phyloP scores from a whole-genome alignment of 169 alveolate species.

The Perkinsus olseni region DNA sequence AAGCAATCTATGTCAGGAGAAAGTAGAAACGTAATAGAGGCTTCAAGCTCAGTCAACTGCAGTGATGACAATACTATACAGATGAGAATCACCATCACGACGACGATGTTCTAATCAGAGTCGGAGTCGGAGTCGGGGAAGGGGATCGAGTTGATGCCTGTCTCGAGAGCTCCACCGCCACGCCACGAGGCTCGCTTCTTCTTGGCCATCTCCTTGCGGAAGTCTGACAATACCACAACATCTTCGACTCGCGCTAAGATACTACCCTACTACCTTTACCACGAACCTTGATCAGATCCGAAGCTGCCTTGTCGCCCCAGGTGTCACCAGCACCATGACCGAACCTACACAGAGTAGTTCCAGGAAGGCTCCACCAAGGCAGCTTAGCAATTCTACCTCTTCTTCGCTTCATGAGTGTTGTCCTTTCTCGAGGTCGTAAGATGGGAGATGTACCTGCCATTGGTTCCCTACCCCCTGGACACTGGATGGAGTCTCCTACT shows the following conservation, averaged over 20 bases:
- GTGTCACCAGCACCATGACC: constrained; percentile 12
- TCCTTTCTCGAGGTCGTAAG: not conserved
- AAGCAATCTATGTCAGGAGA: not conserved
- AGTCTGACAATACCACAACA: not conserved
- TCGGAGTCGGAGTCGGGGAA: constrained; percentile 5
- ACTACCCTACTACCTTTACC: not conserved
- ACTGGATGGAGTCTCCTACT: not conserved
- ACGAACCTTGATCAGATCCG: not conserved
- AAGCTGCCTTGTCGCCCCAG: constrained; percentile 15
- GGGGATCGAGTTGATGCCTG: not conserved
- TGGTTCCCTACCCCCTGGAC: not conserved
- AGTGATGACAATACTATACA: too few species aligned
- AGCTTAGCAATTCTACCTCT: not conserved
- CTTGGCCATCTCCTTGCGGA: constrained; percentile 10
- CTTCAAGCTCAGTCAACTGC: not conserved
- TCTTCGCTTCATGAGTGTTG: not conserved
- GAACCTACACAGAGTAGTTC: not conserved
- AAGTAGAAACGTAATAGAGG: not conserved
- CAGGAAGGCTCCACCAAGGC: not conserved
- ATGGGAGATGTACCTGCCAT: not conserved
- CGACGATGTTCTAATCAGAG: too few species aligned
- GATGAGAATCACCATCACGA: too few species aligned
- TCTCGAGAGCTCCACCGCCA: constrained; percentile 8
- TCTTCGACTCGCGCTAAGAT: not conserved
- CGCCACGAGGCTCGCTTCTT: constrained; percentile 14